Base-by-base conservation (phyloP, 148 eudicot species). In the Chenopodium formosanum region DNA sequence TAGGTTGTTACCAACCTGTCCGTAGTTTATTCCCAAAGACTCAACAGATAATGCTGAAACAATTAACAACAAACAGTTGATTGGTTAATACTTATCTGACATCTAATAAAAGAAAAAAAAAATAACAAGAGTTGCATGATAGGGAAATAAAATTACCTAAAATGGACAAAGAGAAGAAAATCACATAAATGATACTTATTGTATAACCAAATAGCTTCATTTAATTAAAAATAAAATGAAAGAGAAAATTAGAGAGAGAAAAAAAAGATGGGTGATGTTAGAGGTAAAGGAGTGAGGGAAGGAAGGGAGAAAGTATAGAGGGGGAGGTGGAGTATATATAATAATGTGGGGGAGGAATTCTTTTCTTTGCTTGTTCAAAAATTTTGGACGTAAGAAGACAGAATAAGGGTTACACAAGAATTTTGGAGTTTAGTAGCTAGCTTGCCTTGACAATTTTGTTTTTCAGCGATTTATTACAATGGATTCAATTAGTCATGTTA, bases 21-120 rank as follows among this genome's bases (percentile, higher is more conserved):
- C 98, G 48, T 94, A 94, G 77, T 94, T 94, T 75, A 94, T 90
- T 40, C 98, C 98, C 0, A 94, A 64, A 1, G 92, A 89, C 29
- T 85, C 78, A 2, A 84, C 89, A 40, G 8, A 40, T 40, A 52
- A 78, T 78, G 22, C 67, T 10, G 84, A 62, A 32, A 73, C 22
- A 47, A 16, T 27, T 1, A 76, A 31, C 48, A 68, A 4, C 27
- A 50, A n/a, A 47, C 40, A 11, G 1, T 4, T 8, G 56, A n/a
- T 53, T 50, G 4, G 13, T 71, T 1, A 56, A 17, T 83, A 79
- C 34, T 32, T 32, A 32, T 76, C 82, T 53, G 69, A 53, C 63
- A 82, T 3, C n/a, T 31, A 58, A 66, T 79, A 60, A 12, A 75
- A 79, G 20, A 75, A 19, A 19, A 58, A 46, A 17, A 83, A 23